These are phyloP conservation scores for Monosporascus ibericus DNA, from an alignment of 2,329 filamentous ascomycete genomes.

Conservation along the genomic window DNA sequence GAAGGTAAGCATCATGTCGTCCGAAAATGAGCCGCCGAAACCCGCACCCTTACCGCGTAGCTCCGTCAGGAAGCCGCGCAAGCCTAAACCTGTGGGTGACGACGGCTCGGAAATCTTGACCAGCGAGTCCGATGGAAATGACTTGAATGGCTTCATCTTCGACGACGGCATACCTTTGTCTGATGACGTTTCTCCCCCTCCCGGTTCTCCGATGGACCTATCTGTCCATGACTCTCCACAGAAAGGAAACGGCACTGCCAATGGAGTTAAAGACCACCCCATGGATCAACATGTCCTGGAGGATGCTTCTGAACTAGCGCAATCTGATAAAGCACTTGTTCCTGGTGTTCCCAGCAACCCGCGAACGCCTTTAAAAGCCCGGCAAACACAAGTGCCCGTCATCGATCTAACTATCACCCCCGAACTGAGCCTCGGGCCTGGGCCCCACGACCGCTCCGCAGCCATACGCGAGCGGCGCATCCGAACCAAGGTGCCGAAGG, in stretches of 20 bases:
- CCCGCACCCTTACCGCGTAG: constrained; percentile 17
- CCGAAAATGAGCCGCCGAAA: constrained; percentile 33
- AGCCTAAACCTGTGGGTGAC: constrained; percentile 12
- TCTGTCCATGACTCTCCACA: background rate
- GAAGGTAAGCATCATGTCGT: constrained; percentile 40
- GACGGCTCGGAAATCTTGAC: constrained; percentile 46
- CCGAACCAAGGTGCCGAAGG: background rate
- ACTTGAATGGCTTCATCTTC: constrained; percentile 43
- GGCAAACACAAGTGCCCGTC: background rate
- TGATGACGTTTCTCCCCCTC: background rate
- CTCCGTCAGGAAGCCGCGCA: constrained; percentile 10
- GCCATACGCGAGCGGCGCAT: background rate
- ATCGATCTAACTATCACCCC: background rate
- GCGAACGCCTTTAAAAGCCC: background rate
- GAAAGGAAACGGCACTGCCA: background rate
- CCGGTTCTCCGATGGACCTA: constrained; percentile 1
- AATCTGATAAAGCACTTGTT: background rate
- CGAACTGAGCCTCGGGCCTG: background rate
- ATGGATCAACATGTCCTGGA: background rate
- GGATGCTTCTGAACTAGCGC: background rate
- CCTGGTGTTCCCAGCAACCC: background rate
- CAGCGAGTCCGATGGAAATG: constrained; percentile 41
- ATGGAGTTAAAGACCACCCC: background rate
- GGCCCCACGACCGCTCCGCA: background rate
- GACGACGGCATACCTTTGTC: constrained; percentile 21